phyloP scores from a whole-genome alignment of 352 stramenopile species.

The Globisporangium rhizosaccharum region DNA sequence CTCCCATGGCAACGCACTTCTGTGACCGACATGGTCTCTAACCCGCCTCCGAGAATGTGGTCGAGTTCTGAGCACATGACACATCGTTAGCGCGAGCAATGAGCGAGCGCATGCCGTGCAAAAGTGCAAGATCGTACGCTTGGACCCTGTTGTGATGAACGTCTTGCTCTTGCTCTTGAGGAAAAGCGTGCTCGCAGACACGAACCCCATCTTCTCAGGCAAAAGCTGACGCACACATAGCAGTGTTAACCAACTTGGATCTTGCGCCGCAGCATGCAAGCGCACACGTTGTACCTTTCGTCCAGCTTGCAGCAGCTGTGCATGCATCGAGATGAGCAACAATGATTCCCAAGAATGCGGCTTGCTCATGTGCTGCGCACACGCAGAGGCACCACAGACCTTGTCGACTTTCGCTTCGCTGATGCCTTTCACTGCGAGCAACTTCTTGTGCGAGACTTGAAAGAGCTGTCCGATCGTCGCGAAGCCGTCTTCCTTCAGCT shows the following conservation, averaged over 20 bases:
- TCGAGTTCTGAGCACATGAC: slow-evolving; percentile 58
- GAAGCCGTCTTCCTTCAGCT: slow-evolving; percentile 76
- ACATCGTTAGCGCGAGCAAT: slow-evolving; percentile 8
- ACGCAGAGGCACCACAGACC: slow-evolving; percentile 17
- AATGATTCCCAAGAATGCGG: background rate
- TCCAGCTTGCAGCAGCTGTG: slow-evolving; percentile 64
- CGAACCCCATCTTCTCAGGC: slow-evolving; percentile 69
- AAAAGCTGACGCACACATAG: slow-evolving; percentile 33
- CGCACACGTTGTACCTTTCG: slow-evolving; percentile 37
- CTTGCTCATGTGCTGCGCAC: background rate
- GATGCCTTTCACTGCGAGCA: slow-evolving; percentile 84
- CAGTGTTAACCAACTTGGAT: slow-evolving; percentile 49
- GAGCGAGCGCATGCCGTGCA: background rate
- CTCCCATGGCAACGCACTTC: slow-evolving; percentile 39
- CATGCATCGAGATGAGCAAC: background rate
- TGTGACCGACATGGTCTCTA: slow-evolving; percentile 90
- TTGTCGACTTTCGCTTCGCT: slow-evolving; percentile 88
- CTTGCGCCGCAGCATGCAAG: slow-evolving; percentile 21
- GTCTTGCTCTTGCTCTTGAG: slow-evolving; percentile 65
- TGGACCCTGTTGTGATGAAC: slow-evolving; percentile 74
- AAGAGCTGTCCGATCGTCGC: slow-evolving; percentile 79
- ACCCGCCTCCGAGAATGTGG: slow-evolving; percentile 74
- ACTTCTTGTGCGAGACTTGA: slow-evolving; percentile 57
- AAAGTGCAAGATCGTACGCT: slow-evolving; percentile 25
- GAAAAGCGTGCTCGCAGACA: slow-evolving; percentile 63